These are phyloP conservation scores for Plasmodium gaboni DNA, from an alignment of 169 alveolate species.

Conservation along the genomic window DNA sequence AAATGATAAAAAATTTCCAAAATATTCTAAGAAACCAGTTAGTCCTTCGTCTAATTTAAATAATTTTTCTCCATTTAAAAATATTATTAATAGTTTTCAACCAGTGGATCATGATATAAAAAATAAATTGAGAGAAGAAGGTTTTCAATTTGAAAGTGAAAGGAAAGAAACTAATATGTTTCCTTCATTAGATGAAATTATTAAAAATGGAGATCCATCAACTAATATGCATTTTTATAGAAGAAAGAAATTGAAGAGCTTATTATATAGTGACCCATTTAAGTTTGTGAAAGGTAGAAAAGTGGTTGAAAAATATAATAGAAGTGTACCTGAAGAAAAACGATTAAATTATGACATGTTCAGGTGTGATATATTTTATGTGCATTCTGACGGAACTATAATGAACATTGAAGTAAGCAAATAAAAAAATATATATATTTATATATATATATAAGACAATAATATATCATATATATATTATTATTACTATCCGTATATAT, in stretches of 20 bases:
- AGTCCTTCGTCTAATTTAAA: slow-evolving; percentile 82
- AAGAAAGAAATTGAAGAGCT: slow-evolving; percentile 81
- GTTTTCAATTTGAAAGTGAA: slow-evolving; percentile 68
- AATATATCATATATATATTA: not conserved
- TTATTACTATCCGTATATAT: not conserved
- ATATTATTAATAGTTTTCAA: slow-evolving; percentile 76
- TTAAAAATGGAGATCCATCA: slow-evolving; percentile 84
- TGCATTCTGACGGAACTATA: slow-evolving; percentile 87
- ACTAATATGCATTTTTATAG: slow-evolving; percentile 83
- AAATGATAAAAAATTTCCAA: slow-evolving; percentile 82
- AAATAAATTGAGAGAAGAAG: slow-evolving; percentile 66
- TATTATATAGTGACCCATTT: slow-evolving; percentile 82
- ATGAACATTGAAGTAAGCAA: slow-evolving; percentile 81
- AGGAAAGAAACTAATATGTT: slow-evolving; percentile 59
- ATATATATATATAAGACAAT: not conserved
- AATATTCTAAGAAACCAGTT: slow-evolving; percentile 82
- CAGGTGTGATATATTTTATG: slow-evolving; percentile 80
- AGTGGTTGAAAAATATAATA: slow-evolving; percentile 81
- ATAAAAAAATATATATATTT: slow-evolving; percentile 2
- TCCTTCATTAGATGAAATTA: slow-evolving; percentile 84
- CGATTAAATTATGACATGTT: slow-evolving; percentile 78
- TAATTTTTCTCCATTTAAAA: slow-evolving; percentile 83
- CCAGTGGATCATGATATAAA: slow-evolving; percentile 49
- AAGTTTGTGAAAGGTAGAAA: slow-evolving; percentile 78
- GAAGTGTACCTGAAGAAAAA: slow-evolving; percentile 77